Evolutionary conservation across 2,329 filamentous ascomycete genomes (phyloP), one percentile per base, ranked within the genome.

Genomic region (Bipolaris zeicola): DNA sequence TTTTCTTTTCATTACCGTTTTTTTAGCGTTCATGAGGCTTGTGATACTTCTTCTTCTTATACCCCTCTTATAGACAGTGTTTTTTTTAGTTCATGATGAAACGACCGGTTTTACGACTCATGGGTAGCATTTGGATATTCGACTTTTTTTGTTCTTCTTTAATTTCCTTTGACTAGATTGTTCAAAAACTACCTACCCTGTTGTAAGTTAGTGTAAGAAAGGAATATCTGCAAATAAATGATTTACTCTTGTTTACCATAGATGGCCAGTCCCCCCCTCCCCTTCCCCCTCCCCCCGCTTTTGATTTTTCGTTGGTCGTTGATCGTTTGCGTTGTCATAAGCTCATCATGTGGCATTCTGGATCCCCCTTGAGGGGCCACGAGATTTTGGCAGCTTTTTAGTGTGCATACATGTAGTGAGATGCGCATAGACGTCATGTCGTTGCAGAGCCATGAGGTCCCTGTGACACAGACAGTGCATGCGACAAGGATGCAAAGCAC

Each of bases 401-500:
- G 8, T 10, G 26, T 28, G 26, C 2, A 28, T 28, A 28, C 26
- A 28, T 28, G 8, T 4, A 10, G 8, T 28, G 26, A 10, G 26
- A 28, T 28, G 26, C 26, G 26, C 26, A 28, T 10, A 10, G 16
- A 38, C 13, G 7, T 39, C 6, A 10, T 22, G 11, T 3, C 24
- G 20, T 8, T 47, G 26, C 26, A 28, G 10, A 10, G 26, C 2
- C 10, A 58, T 37, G 36, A 10, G 8, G 26, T 28, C 8, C 24
- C 33, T 38, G 18, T 5, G 16, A 16, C 16, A 34, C 36, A 28
- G 26, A 43, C 10, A 51, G 13, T 7, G 41, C 33, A 3, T 31
- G 24, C 28, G 49, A 54, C 13, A 57, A 16, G 3, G 18, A 48
- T 8, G 38, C 34, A 36, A 62, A 28, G 16, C 67, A 7, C 71